phyloP scores from a whole-genome alignment of 2,329 filamentous ascomycete species.

The Dactylellina parvicollis region DNA sequence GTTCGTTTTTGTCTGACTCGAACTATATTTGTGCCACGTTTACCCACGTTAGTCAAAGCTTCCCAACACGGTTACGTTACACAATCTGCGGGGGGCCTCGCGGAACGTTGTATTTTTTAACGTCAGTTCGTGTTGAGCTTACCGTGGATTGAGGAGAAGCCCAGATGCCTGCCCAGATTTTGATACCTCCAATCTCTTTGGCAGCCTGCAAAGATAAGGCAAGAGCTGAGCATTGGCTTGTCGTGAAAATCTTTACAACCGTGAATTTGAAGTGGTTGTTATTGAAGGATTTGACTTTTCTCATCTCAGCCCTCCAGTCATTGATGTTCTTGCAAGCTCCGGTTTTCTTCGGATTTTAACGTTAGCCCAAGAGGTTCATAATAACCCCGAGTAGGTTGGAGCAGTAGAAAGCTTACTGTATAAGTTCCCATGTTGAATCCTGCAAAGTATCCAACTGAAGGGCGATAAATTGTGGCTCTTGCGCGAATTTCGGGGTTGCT shows the following conservation, averaged over 20 bases:
- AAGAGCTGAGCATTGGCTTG: slow-evolving; percentile 69
- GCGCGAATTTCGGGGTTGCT: slow-evolving; percentile 37
- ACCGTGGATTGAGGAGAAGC: slow-evolving; percentile 61
- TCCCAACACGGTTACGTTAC: slow-evolving; percentile 56
- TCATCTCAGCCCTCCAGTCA: slow-evolving; percentile 61
- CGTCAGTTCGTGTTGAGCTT: slow-evolving; percentile 60
- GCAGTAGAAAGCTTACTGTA: slow-evolving; percentile 30
- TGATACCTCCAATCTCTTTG: slow-evolving; percentile 67
- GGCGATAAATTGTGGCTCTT: slow-evolving; percentile 45
- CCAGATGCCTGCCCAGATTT: slow-evolving; percentile 74
- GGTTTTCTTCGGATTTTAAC: slow-evolving; percentile 55
- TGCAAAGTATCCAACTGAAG: slow-evolving; percentile 54
- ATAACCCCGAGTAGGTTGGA: neutral
- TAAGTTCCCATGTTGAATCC: slow-evolving; percentile 58
- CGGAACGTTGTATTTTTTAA: slow-evolving; percentile 25
- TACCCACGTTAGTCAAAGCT: slow-evolving; percentile 65
- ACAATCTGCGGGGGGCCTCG: neutral
- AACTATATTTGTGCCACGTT: slow-evolving; percentile 68
- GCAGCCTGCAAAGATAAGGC: slow-evolving; percentile 68
- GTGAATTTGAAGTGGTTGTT: slow-evolving; percentile 63
- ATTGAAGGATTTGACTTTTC: slow-evolving; percentile 59
- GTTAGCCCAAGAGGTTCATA: slow-evolving; percentile 10
- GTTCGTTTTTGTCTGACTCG: slow-evolving; percentile 39
- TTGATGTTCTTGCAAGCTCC: slow-evolving; percentile 61
- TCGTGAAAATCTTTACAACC: slow-evolving; percentile 71